phyloP scores from a whole-genome alignment of 805 yeast genomes.

The Yarrowia porcina region DNA sequence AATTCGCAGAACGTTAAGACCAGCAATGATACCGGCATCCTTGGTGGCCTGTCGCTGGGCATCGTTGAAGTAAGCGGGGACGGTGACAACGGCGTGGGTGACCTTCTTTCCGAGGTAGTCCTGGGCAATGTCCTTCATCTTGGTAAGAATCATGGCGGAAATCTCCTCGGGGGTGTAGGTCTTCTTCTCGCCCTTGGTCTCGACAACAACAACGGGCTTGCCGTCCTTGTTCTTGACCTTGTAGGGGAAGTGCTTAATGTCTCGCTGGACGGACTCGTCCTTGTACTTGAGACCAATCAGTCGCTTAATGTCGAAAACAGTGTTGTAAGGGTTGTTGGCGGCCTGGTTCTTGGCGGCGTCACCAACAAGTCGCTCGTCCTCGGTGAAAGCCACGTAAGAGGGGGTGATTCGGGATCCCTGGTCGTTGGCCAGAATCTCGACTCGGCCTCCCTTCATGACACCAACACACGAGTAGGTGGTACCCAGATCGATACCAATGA shows the following conservation, averaged over 20 bases:
- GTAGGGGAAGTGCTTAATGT: conserved; percentile 80
- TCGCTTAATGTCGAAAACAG: conserved; percentile 88
- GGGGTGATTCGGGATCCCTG: conserved; percentile 98
- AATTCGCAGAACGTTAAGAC: conserved; percentile 81
- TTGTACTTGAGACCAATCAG: conserved; percentile 78
- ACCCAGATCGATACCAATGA: conserved; percentile 94
- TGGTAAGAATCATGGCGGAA: conserved; percentile 85
- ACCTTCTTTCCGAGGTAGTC: conserved; percentile 81
- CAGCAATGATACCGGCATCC: conserved; percentile 91
- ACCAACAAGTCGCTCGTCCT: conserved; percentile 88
- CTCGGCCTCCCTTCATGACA: conserved; percentile 76
- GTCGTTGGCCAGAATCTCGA: conserved; percentile 90
- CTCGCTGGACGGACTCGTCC: conserved; percentile 76
- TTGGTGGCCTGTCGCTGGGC: conserved; percentile 94
- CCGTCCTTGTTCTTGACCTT: conserved; percentile 65
- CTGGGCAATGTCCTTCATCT: conserved; percentile 92
- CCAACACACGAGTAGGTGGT: conserved; percentile 98
- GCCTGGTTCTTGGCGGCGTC: conserved; percentile 97
- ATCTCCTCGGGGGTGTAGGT: conserved; percentile 88
- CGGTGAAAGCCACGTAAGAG: conserved; percentile 88
- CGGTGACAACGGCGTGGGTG: conserved; percentile 88
- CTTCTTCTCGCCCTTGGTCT: conserved; percentile 68
- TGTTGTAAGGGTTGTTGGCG: conserved; percentile 80
- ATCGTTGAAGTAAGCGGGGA: conserved; percentile 90
- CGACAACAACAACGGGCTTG: conserved; percentile 79